phyloP scores from a whole-genome alignment of 2,329 filamentous ascomycete genomes.

The Penicillium sp. region DNA sequence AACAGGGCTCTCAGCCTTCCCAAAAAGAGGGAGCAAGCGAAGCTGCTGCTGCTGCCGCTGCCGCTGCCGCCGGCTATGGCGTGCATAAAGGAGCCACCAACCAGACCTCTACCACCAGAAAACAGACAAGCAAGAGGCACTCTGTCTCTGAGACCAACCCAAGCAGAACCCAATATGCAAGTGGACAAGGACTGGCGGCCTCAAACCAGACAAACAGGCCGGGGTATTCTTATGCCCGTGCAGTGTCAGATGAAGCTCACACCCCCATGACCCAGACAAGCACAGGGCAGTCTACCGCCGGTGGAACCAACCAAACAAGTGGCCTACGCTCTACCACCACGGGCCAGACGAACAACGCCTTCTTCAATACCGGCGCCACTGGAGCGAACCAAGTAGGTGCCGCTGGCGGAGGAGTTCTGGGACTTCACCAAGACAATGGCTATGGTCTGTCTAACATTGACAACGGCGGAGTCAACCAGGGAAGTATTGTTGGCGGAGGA shows the following conservation, averaged over 20 bases:
- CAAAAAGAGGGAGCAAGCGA: conserved; percentile 2
- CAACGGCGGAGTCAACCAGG: neutral
- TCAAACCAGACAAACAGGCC: neutral
- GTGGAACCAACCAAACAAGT: neutral
- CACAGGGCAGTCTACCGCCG: neutral
- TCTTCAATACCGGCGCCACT: neutral
- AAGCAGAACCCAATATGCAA: neutral
- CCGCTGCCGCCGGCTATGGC: neutral
- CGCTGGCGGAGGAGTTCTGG: neutral
- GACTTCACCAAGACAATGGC: neutral
- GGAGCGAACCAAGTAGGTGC: neutral
- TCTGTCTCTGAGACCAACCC: neutral
- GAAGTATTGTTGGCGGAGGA: conserved; percentile 1
- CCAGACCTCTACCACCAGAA: neutral
- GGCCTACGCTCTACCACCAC: conserved; percentile 1
- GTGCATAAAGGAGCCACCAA: conserved; percentile 3
- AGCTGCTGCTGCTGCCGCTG: neutral
- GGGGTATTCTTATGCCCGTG: neutral
- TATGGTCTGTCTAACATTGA: neutral
- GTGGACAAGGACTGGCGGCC: neutral
- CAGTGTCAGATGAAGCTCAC: neutral
- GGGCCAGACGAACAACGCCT: conserved; percentile 1
- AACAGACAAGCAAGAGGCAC: neutral
- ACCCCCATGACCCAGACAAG: neutral
- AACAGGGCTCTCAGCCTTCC: neutral